Evolutionary conservation across 805 yeast species (phyloP), one percentile per base, ranked within the genome.

Genomic region (Wickerhamiella lipophila): DNA sequence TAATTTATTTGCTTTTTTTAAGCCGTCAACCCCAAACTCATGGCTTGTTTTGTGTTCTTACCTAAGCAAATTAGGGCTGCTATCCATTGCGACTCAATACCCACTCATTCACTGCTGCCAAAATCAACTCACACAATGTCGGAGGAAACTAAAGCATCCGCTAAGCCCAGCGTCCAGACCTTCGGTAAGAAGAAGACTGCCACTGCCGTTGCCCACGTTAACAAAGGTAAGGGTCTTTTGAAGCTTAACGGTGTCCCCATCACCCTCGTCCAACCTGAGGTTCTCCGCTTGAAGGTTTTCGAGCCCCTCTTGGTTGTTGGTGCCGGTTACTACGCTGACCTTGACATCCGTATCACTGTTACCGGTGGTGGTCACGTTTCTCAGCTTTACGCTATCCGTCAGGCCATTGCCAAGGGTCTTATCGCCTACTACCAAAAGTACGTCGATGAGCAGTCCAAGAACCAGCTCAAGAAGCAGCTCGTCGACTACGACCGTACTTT

Each of bases 341-440:
- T 92, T 67, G 98, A 92, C 77, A 86, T 92, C 77, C 89, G 97
- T 79, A 94, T 92, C 71, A 82, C 92, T 75, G 97, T 92, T 70
- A 80, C 95, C 70, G 98, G 98, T 76, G 98, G 98, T 87, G 98
- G 98, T 78, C 98, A 92, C 83, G 96, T 89, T 64, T 89, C 97
- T 60, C 98, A 92, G 80, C 94, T 92, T 63, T 92, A 92, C 79
- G 98, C 98, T 64, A 92, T 92, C 76, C 89, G 98, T 81, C 98
- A 92, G 67, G 98, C 98, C 61, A 85, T 92, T 73, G 97, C 98
- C 68, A 92, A 92, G 80, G 98, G 98, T 74, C 81, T 92, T 71
- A 84, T 92, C 73, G 97, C 98, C 71, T 92, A 85, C 87, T 94
- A 89, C 77, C 98, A 94, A 77, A 92, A 92, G 78, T 92, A 73